These are phyloP conservation scores for Xylaria bambusicola DNA, from an alignment of 495 filamentous ascomycete genomes.

Conservation along the genomic window DNA sequence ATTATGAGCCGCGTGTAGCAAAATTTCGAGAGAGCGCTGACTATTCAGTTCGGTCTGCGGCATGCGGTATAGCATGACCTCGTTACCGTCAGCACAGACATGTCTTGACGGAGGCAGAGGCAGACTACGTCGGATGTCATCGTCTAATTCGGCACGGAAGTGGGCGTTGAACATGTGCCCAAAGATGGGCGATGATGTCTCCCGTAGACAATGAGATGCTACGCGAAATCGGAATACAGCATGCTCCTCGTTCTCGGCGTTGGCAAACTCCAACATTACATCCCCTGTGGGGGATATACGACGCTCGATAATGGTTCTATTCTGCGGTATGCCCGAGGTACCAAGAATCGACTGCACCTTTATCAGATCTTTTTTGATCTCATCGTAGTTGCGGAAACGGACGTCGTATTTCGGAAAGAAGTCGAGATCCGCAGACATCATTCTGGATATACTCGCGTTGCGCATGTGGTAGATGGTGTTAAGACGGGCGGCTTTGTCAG, in stretches of 20 bases:
- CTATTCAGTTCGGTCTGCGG: conserved; percentile 41
- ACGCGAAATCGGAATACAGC: conserved; percentile 42
- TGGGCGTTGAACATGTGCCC: conserved; percentile 34
- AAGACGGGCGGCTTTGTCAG: conserved; percentile 28
- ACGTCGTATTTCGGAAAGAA: conserved; percentile 28
- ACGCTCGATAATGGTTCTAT: conserved; percentile 22
- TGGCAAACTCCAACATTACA: conserved; percentile 41
- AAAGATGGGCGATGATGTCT: conserved; percentile 39
- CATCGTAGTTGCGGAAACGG: conserved; percentile 33
- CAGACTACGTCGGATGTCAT: conserved; percentile 23
- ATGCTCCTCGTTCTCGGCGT: conserved; percentile 23
- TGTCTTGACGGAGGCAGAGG: conserved; percentile 32
- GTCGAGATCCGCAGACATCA: conserved; percentile 33
- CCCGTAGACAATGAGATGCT: conserved; percentile 39
- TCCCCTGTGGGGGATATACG: conserved; percentile 34
- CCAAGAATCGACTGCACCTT: conserved; percentile 20
- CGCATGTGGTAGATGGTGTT: conserved; percentile 34
- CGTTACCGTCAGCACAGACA: conserved; percentile 33
- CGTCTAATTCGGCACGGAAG: conserved; percentile 24
- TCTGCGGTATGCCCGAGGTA: conserved; percentile 24
- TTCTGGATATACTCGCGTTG: conserved; percentile 33
- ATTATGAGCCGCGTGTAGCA: conserved; percentile 48
- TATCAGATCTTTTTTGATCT: conserved; percentile 24
- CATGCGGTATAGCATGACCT: conserved; percentile 41
- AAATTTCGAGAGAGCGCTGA: conserved; percentile 33